Evolutionary conservation across 352 stramenopile genomes (phyloP).

Genomic region (Hyaloperonospora arabidopsidis): DNA sequence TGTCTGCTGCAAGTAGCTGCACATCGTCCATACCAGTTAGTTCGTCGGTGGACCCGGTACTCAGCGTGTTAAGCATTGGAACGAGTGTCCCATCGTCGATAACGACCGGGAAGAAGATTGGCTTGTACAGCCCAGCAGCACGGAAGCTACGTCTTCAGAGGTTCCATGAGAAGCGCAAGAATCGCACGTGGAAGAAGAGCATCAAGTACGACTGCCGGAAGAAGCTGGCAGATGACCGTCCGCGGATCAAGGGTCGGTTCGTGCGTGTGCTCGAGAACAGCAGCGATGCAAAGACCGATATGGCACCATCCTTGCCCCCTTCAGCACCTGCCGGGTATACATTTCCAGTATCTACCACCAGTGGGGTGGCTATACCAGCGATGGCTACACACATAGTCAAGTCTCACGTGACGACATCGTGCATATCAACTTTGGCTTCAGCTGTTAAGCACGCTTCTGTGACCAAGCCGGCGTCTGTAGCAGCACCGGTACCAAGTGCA

Average conservation of each 20-base stretch:
- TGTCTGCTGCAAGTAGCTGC: slow-evolving; percentile 16
- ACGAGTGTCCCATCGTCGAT: slow-evolving; percentile 18
- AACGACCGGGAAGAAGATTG: slow-evolving; percentile 70
- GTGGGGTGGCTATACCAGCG: neutral
- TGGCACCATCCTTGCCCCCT: slow-evolving; percentile 6
- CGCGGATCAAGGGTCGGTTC: slow-evolving; percentile 90
- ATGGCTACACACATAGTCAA: slow-evolving; percentile 14
- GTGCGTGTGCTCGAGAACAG: slow-evolving; percentile 76
- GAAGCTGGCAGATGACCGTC: slow-evolving; percentile 94
- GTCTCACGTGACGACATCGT: slow-evolving; percentile 11
- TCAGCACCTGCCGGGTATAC: slow-evolving; percentile 19
- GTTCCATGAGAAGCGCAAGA: slow-evolving; percentile 96
- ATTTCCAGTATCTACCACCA: slow-evolving; percentile 26
- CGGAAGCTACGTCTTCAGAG: slow-evolving; percentile 90
- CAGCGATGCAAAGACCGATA: slow-evolving; percentile 34
- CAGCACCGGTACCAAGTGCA: slow-evolving; percentile 13
- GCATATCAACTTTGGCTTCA: slow-evolving; percentile 11
- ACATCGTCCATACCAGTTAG: slow-evolving; percentile 26
- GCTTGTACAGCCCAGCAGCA: slow-evolving; percentile 91
- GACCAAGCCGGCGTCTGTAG: slow-evolving; percentile 10
- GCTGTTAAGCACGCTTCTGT: slow-evolving; percentile 11
- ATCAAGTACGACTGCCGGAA: slow-evolving; percentile 99
- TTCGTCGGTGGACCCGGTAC: slow-evolving; percentile 27
- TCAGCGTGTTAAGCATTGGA: slow-evolving; percentile 39
- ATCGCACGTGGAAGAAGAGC: slow-evolving; percentile 96